phyloP scores from a whole-genome alignment of 768 basidiomycete genomes.

The Tulasnella sp. region DNA sequence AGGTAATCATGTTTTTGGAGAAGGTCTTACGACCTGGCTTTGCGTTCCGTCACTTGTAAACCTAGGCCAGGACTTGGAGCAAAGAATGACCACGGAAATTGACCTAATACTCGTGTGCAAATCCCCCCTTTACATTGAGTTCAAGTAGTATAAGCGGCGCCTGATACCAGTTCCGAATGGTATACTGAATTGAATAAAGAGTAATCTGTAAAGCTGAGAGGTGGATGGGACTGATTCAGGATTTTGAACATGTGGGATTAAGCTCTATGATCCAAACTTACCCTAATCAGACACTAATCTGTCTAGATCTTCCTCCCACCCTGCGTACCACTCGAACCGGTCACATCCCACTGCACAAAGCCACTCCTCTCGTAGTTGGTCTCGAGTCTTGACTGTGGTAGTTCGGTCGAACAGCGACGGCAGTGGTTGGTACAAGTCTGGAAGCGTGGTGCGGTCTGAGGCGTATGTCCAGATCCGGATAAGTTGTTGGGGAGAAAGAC shows the following conservation, averaged over 20 bases:
- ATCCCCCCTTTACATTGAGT: too few relatives aligned
- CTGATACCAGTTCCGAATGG: too few relatives aligned
- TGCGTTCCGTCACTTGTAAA: too few relatives aligned
- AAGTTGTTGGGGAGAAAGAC: conserved; percentile 48
- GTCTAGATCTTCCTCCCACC: conserved; percentile 7
- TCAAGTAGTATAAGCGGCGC: too few relatives aligned
- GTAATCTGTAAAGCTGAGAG: too few relatives aligned
- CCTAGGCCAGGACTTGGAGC: too few relatives aligned
- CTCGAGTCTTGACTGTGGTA: conserved; percentile 18
- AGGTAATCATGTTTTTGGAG: too few relatives aligned
- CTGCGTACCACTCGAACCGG: conserved; percentile 33
- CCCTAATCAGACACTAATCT: not conserved
- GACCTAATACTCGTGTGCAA: too few relatives aligned
- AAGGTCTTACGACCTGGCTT: too few relatives aligned
- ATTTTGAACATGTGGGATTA: not conserved
- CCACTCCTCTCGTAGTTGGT: conserved; percentile 43
- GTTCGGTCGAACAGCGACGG: not conserved
- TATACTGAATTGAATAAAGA: too few relatives aligned
- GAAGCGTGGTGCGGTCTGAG: conserved; percentile 39
- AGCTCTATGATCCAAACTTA: not conserved
- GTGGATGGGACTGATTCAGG: too few relatives aligned
- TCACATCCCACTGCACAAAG: conserved; percentile 42
- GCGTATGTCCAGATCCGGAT: conserved; percentile 49
- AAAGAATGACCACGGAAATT: too few relatives aligned
- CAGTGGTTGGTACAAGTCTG: not conserved